Base-by-base conservation (phyloP, 177 flowering plant genomes). In the Vitis hybrid region DNA sequence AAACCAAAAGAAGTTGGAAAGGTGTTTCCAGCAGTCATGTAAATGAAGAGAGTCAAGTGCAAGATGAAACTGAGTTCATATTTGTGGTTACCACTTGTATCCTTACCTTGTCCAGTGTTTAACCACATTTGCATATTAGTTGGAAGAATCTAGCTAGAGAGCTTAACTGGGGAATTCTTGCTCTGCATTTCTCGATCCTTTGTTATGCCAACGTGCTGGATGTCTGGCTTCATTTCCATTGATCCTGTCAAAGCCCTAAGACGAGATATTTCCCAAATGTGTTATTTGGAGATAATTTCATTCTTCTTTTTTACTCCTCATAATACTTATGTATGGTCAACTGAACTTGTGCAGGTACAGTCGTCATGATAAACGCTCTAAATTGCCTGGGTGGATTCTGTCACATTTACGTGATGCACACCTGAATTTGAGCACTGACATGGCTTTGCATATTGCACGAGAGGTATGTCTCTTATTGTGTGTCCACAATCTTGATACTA, bases 361-460 rank as follows among this genome's bases (percentile, higher is more conserved):
- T 60, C 92, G 97, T 19, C 93, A 93, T 82, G 99, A 96, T 74
- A 96, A 96, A 73, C 97, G 95, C 64, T 96, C 99, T 10, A 96
- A 96, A 79, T 78, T 96, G 73, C 98, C 99, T 66, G 88, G 94
- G 30, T 96, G 98, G 98, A 96, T 96, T 63, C 72, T 96, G 66
- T 90, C 99, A 9, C 97, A 96, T 75, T 72, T 96, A 45, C 91
- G 89, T 30, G 98, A 91, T 71, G 97, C 98, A 32, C 93, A 96
- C 76, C 87, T 93, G 58, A 93, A 93, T 76, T 80, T 96, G 79
- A 96, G 99, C 83, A 95, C 98, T 12, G 98, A 96, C 83, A 96
- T 93, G 99, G 99, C 97, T 66, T 72, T 96, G 55, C 95, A 93
- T 80, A 96, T 96, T 65, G 98, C 98, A 32, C 78, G 87, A 60